Evolutionary conservation across 495 filamentous ascomycete genomes (phyloP), one percentile per base, ranked within the genome.

Genomic region (Penicillium soppii): DNA sequence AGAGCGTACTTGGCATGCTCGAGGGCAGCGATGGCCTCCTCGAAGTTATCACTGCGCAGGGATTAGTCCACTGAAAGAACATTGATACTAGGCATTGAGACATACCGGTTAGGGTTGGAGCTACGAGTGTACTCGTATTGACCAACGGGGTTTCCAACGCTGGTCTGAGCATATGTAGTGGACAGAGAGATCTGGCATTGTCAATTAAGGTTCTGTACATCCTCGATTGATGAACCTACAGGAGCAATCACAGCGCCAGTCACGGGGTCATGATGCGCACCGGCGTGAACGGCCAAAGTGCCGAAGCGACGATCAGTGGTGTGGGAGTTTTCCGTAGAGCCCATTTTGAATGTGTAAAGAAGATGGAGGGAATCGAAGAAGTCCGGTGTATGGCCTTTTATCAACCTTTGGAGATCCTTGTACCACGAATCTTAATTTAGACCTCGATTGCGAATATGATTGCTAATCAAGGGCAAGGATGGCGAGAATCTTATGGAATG

Each of bases 181-280:
- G 90, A 94, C 8, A 98, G 85, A 6, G 94, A 96, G 65, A 98
- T 96, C 85, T 87, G 23, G 17, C 17, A 12, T 56, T 27, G 37
- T 50, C 17, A 59, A 37, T 52, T 15, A 9, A 20, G 8, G 5
- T 15, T 39, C 19, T 27, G 6, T 21, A 15, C 21, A 23, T 37
- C 5, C 13, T 10, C 3, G 16, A 26, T 39, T 20, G 17, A 53
- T 23, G 3, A 21, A 68, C 78, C 52, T 65, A 87, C 84, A 43
- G 94, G 74, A 67, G 91, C 88, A 68, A 98, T 98, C 53, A 98
- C 94, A 56, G 94, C 94, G 49, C 94, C 94, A 21, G 92, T 98
- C 8, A 76, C 74, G 32, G 91, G 88, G 74, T 98, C 94, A 68
- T 95, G 89, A 56, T 87, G 89, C 36, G 90, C 73, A 37, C 94